A percentile compares a stretch with the other conserved stretches of the same genome.
Evolutionary conservation across 257 asterid species (phyloP).

Genomic region (Capsicum baccatum): DNA sequence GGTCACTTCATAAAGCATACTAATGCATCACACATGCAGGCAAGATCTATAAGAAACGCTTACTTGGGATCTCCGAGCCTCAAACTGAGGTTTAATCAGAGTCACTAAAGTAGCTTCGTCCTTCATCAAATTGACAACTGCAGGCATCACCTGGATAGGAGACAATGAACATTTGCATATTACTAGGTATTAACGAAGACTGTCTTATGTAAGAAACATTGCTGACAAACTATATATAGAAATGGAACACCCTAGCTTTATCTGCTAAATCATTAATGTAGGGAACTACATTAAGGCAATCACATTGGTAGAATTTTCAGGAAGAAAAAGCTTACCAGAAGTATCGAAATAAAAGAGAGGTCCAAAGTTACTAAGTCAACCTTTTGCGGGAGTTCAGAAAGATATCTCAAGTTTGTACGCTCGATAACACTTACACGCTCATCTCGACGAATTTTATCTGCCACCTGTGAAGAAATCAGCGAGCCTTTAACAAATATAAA

Average conservation of each 20-base stretch:
- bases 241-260: neutral
- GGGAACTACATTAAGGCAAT: neutral
- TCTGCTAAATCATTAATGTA: neutral
- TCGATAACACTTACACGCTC: constrained; percentile 77
- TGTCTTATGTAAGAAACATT: neutral
- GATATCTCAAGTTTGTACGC: constrained; percentile 90
- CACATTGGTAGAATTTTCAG: constrained; percentile 6
- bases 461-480: constrained; percentile 60
- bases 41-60: constrained; percentile 1
- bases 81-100: constrained; percentile 93
- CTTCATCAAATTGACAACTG: constrained; percentile 85
- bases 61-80: constrained; percentile 94
- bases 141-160: constrained; percentile 89
- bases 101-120: constrained; percentile 70
- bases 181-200: neutral
- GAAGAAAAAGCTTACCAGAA: constrained; percentile 58
- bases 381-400: constrained; percentile 85
- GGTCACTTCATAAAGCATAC: neutral
- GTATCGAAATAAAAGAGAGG: constrained; percentile 92
- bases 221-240: neutral
- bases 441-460: constrained; percentile 87
- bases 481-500: constrained; percentile 33
- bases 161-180: constrained; percentile 11
- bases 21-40: neutral
- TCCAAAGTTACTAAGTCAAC: constrained; percentile 94